Evolutionary conservation across 805 yeast genomes (phyloP).

Genomic region (Wickerhamiella kurtzmanii): DNA sequence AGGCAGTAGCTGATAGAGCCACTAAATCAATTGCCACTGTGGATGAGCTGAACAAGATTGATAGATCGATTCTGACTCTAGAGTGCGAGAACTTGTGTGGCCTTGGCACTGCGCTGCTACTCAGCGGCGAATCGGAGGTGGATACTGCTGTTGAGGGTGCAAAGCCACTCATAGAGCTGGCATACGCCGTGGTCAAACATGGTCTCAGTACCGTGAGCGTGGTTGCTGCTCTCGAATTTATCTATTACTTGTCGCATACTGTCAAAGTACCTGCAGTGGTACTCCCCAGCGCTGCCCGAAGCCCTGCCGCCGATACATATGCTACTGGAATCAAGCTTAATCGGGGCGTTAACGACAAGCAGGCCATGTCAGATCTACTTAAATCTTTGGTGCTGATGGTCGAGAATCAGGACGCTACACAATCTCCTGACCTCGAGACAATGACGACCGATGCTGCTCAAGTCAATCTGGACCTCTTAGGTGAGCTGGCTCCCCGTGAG

Average conservation of each 20-base stretch:
- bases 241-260: conserved; percentile 24
- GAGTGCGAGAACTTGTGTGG: conserved; percentile 1
- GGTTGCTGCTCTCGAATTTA: conserved; percentile 21
- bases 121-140: conserved; percentile 51
- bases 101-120: conserved; percentile 36
- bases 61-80: neutral
- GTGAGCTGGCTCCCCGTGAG: conserved; percentile 39
- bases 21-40: neutral
- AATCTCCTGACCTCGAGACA: conserved; percentile 9
- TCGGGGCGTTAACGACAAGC: conserved; percentile 8
- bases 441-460: conserved; percentile 45
- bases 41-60: neutral
- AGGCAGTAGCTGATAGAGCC: conserved; percentile 1
- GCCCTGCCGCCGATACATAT: neutral
- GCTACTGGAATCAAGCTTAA: conserved; percentile 22
- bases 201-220: neutral
- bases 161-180: neutral
- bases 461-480: conserved; percentile 56
- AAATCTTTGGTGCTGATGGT: conserved; percentile 9
- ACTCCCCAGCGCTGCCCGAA: neutral
- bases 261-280: conserved; percentile 13
- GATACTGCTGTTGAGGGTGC: conserved; percentile 28
- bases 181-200: neutral
- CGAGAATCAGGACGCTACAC: conserved; percentile 4
- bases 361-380: conserved; percentile 11